Percentiles rank a stretch among this genome's conserved stretches.
These are phyloP conservation scores for Aspergillus avenaceus DNA, from an alignment of 495 filamentous ascomycete genomes.

Conservation along the genomic window DNA sequence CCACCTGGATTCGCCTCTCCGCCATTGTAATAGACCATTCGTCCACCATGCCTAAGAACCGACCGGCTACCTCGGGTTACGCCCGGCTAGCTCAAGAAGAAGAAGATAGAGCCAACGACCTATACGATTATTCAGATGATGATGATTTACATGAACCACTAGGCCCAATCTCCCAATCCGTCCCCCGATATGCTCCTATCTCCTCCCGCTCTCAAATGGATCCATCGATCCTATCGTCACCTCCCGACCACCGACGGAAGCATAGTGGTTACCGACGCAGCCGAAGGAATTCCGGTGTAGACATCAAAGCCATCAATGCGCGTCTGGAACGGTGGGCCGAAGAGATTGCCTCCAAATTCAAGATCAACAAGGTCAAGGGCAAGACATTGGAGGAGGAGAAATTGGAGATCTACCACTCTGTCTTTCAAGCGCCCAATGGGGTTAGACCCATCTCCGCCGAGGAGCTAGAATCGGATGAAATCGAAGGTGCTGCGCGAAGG, in stretches of 20 bases:
- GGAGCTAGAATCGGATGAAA: conserved; percentile 57
- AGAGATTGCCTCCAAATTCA: conserved; percentile 97
- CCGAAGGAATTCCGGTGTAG: conserved; percentile 83
- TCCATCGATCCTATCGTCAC: conserved; percentile 34
- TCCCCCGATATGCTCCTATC: conserved; percentile 67
- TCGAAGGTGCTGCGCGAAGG: conserved; percentile 52
- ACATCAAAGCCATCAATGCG: conserved; percentile 98
- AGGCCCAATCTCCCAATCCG: conserved; percentile 56
- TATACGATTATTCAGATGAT: conserved; percentile 69
- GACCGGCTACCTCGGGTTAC: conserved; percentile 83
- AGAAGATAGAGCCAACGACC: conserved; percentile 52
- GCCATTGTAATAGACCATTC: conserved; percentile 12
- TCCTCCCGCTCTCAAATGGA: conserved; percentile 49
- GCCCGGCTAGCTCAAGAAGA: conserved; percentile 89
- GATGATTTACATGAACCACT: conserved; percentile 54
- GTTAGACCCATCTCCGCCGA: conserved; percentile 74
- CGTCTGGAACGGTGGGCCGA: conserved; percentile 95
- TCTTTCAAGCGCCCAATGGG: conserved; percentile 89
- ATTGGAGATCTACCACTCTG: conserved; percentile 94
- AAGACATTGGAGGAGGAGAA: conserved; percentile 75
- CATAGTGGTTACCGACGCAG: conserved; percentile 48
- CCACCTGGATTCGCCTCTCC: conserved; percentile 8
- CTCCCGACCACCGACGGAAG: conserved; percentile 41
- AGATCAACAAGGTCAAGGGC: conserved; percentile 73
- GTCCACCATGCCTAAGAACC: conserved; percentile 46